Evolutionary conservation across 352 stramenopile genomes (phyloP).

Genomic region (Albugo candida): DNA sequence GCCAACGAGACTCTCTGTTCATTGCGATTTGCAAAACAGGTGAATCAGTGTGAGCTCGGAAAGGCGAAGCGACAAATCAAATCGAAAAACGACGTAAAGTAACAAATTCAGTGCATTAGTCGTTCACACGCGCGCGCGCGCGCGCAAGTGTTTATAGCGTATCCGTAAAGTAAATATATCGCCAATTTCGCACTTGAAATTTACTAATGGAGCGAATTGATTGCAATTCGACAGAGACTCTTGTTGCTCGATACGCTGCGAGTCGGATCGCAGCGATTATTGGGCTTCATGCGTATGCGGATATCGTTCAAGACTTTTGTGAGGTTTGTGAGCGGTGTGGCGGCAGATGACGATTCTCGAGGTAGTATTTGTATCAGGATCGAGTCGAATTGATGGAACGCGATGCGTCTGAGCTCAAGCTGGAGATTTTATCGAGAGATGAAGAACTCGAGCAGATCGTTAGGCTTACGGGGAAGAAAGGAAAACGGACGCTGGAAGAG

Average conservation of each 20-base stretch:
- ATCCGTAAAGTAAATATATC: no score
- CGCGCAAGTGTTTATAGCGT: no score
- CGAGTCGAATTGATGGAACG: constrained; percentile 23
- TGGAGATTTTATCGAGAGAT: constrained; percentile 36
- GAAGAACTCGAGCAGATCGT: constrained; percentile 33
- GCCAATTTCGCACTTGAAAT: no score
- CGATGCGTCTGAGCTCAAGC: constrained; percentile 21
- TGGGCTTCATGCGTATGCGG: constrained; percentile 51
- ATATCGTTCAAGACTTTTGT: constrained; percentile 23
- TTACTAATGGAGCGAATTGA: no score
- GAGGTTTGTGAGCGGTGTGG: constrained; percentile 10
- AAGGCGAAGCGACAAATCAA: constrained; percentile 86
- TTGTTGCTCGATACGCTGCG: constrained; percentile 34
- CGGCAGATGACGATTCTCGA: not conserved
- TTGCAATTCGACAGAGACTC: no score
- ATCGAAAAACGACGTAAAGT: no score
- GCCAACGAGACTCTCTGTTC: constrained; percentile 94
- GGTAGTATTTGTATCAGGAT: constrained; percentile 44
- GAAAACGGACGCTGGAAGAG: constrained; percentile 20
- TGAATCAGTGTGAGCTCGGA: constrained; percentile 94
- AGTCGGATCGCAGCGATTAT: constrained; percentile 49
- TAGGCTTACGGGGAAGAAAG: constrained; percentile 17
- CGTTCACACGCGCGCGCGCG: no score
- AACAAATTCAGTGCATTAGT: no score
- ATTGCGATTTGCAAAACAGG: constrained; percentile 90